These are phyloP conservation scores for Candida tropicalis DNA, from an alignment of 1,139 yeast genomes.

Conservation along the genomic window DNA sequence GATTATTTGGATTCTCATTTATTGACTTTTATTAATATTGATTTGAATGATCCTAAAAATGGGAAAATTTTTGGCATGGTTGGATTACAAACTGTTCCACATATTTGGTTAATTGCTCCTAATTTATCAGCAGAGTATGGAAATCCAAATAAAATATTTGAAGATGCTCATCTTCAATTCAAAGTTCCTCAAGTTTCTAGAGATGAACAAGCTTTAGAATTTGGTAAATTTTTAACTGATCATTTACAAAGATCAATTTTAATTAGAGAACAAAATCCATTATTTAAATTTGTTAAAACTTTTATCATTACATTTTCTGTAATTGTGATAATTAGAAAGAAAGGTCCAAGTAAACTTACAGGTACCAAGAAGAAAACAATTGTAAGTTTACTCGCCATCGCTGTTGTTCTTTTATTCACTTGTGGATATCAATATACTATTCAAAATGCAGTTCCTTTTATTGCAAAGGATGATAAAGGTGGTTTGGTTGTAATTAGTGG, in stretches of 20 bases:
- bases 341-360: conserved; percentile 40
- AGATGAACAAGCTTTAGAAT: conserved; percentile 40
- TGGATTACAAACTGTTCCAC: conserved; percentile 56
- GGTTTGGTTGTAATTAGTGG: conserved; percentile 60
- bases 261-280: conserved; percentile 45
- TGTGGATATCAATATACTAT: conserved; percentile 68
- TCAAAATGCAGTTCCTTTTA: conserved; percentile 61
- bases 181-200: conserved; percentile 29
- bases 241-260: conserved; percentile 44
- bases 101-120: conserved; percentile 67
- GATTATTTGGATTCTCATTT: conserved; percentile 42
- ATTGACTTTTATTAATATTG: conserved; percentile 53
- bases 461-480: conserved; percentile 54
- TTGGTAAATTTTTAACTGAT: conserved; percentile 56
- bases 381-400: conserved; percentile 41
- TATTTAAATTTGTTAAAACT: conserved; percentile 44
- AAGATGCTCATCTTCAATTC: conserved; percentile 35
- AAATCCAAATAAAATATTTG: conserved; percentile 28
- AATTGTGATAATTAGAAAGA: conserved; percentile 53
- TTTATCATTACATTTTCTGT: conserved; percentile 47
- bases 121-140: conserved; percentile 20
- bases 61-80: conserved; percentile 39
- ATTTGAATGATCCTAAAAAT: conserved; percentile 45
- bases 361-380: conserved; percentile 33
- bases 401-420: conserved; percentile 44